phyloP scores from a whole-genome alignment of 169 alveolate species.

The Cryptosporidium baileyi region DNA sequence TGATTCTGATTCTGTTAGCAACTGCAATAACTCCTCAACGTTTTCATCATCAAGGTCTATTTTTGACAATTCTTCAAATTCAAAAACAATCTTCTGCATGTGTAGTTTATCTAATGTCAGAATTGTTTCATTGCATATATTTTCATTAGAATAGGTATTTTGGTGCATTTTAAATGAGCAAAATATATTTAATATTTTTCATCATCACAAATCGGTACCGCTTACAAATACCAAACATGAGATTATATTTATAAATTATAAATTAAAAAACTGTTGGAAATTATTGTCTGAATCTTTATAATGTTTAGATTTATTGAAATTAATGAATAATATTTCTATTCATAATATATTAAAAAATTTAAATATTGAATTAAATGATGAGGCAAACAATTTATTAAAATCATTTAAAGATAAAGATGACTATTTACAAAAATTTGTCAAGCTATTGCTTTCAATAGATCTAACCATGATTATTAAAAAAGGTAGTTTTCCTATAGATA shows the following conservation, averaged over 20 bases:
- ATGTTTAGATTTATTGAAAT: background rate
- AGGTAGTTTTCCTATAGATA: slow-evolving; percentile 41
- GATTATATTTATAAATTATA: background rate
- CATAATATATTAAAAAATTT: background rate
- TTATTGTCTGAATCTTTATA: no score
- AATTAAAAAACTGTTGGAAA: background rate
- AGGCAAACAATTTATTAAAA: background rate
- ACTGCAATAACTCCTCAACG: background rate
- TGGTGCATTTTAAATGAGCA: no score
- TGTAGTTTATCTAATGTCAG: slow-evolving; percentile 3
- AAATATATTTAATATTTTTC: no score
- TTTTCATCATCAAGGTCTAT: slow-evolving; percentile 33
- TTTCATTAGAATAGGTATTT: no score
- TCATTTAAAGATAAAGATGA: background rate
- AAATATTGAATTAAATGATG: slow-evolving; percentile 7
- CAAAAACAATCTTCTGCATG: slow-evolving; percentile 11
- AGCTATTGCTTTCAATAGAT: slow-evolving; percentile 6
- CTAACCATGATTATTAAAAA: slow-evolving; percentile 9
- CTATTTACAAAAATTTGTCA: background rate
- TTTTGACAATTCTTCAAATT: background rate
- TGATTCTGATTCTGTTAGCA: background rate
- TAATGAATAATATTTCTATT: background rate
- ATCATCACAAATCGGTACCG: no score
- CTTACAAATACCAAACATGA: background rate
- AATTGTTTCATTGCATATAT: background rate